A percentile compares a stretch with the other conserved stretches of the same genome.
phyloP scores from a whole-genome alignment of 768 basidiomycete genomes.

The Lyophyllum shimeji region DNA sequence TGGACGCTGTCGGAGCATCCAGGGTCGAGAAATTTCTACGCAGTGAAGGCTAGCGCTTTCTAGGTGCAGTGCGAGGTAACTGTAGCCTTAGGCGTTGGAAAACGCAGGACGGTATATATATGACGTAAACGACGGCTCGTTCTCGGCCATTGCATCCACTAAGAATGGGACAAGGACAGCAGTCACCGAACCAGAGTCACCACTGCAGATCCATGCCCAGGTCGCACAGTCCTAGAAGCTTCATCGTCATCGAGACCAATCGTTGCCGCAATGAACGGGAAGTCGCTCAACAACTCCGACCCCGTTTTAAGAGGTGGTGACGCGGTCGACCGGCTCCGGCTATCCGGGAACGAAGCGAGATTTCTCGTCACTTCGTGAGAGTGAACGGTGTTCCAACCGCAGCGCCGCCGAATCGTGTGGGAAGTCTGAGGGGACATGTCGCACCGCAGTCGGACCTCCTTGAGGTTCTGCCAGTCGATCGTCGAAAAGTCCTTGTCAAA shows the following conservation, averaged over 20 bases:
- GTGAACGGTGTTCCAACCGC: not conserved
- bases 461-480: not conserved
- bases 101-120: too few relatives aligned
- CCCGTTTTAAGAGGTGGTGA: not conserved
- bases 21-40: conserved; percentile 8
- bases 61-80: too few relatives aligned
- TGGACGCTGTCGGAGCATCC: conserved; percentile 12
- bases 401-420: not conserved
- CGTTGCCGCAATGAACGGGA: not conserved
- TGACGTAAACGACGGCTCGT: too few relatives aligned
- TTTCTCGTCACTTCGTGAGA: not conserved
- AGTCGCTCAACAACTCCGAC: not conserved
- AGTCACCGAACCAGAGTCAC: not conserved
- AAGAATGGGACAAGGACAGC: not conserved
- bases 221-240: not conserved
- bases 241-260: not conserved
- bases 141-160: too few relatives aligned
- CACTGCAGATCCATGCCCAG: not conserved
- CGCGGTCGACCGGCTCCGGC: too few relatives aligned
- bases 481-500: not conserved
- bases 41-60: conserved; percentile 8
- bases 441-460: not conserved
- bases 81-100: too few relatives aligned
- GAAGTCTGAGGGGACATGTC: not conserved
- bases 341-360: not conserved